A percentile compares a stretch with the other conserved stretches of the same genome.
Evolutionary conservation across 2,329 filamentous ascomycete species (phyloP).

Genomic region (Epichloe gansuensis): DNA sequence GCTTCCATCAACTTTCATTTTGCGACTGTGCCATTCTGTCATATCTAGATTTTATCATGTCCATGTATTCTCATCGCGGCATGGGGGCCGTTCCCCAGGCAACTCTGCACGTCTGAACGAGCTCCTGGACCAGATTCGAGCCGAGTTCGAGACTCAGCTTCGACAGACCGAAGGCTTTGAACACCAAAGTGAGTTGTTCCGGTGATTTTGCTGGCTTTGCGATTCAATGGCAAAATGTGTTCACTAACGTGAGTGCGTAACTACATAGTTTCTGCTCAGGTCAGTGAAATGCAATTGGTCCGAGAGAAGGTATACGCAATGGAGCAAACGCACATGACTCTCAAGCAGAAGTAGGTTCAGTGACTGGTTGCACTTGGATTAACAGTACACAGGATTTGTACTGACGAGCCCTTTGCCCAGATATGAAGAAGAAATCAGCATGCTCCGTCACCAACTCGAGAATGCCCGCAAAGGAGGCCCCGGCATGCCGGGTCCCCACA

Average conservation of each 20-base stretch:
- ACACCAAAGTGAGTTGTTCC: constrained; percentile 64
- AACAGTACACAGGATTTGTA: constrained; percentile 1
- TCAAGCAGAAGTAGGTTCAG: constrained; percentile 75
- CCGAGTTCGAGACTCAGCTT: constrained; percentile 80
- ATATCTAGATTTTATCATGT: constrained; percentile 30
- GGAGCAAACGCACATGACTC: constrained; percentile 75
- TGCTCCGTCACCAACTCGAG: constrained; percentile 78
- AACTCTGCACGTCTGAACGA: constrained; percentile 65
- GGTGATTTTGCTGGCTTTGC: background rate
- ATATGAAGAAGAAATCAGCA: constrained; percentile 83
- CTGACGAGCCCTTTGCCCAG: constrained; percentile 34
- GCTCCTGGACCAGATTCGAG: constrained; percentile 79
- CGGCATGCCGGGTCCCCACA: constrained; percentile 57
- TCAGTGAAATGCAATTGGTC: constrained; percentile 91
- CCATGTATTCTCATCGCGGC: constrained; percentile 86
- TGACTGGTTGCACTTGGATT: background rate
- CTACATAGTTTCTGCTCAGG: constrained; percentile 66
- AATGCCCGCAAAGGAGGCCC: constrained; percentile 54
- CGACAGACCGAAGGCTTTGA: constrained; percentile 79
- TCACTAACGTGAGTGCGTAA: background rate
- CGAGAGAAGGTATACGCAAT: constrained; percentile 86
- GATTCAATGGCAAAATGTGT: background rate
- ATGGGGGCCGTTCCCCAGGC: constrained; percentile 57
- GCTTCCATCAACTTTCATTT: background rate
- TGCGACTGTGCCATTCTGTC: background rate